These are phyloP conservation scores for Suillus brevipes DNA, from an alignment of 768 basidiomycete genomes.

Conservation along the genomic window DNA sequence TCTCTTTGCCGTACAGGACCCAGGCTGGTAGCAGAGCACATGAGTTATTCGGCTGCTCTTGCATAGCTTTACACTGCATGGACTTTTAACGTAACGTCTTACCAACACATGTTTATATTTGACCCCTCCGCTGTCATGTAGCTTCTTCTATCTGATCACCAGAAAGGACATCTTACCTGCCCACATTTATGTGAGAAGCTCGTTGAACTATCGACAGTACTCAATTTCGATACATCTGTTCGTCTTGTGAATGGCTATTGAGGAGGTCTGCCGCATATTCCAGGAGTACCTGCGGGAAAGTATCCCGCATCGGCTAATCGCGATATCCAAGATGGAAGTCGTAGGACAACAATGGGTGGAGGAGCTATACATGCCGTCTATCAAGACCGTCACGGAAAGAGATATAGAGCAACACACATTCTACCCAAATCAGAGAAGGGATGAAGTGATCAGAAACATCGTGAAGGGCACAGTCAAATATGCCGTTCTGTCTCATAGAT, in stretches of 20 bases:
- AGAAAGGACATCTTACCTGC: background rate
- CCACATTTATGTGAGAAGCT: background rate
- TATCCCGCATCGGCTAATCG: constrained; percentile 21
- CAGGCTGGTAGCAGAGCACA: background rate
- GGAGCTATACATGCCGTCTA: constrained; percentile 7
- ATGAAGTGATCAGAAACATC: constrained; percentile 22
- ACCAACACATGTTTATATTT: background rate
- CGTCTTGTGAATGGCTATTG: constrained; percentile 13
- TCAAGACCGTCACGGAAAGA: constrained; percentile 20
- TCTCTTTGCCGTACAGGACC: background rate
- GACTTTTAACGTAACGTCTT: background rate
- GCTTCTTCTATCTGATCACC: background rate
- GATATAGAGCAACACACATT: constrained; percentile 24
- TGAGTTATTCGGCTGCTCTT: background rate
- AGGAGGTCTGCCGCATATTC: constrained; percentile 19
- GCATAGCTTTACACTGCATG: background rate
- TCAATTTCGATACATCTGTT: background rate
- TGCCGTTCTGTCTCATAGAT: constrained; percentile 20
- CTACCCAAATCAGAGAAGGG: constrained; percentile 24
- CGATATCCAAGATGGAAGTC: constrained; percentile 16
- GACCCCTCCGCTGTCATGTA: background rate
- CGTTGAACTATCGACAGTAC: background rate
- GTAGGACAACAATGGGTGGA: constrained; percentile 12
- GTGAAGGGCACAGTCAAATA: constrained; percentile 25
- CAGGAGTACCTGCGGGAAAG: constrained; percentile 11